Evolutionary conservation across 371 early-diverging fungal genomes (phyloP).

Genomic region (Mortierella sp.): DNA sequence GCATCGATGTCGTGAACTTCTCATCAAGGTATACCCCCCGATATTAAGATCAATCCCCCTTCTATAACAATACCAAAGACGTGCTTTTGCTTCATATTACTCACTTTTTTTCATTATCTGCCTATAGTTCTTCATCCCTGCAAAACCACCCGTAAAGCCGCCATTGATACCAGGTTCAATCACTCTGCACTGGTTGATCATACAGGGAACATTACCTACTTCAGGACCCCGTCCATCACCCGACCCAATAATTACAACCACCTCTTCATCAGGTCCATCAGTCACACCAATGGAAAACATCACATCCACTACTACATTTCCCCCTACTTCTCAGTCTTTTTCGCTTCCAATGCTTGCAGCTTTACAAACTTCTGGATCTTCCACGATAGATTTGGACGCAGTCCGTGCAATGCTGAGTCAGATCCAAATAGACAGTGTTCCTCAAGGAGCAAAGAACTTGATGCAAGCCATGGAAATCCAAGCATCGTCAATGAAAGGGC

Average conservation of each 20-base stretch:
- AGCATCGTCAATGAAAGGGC: conserved; percentile 8
- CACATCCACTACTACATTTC: not conserved
- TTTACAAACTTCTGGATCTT: not conserved
- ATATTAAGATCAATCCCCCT: not conserved
- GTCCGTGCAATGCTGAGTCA: conserved; percentile 41
- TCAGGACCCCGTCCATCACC: not conserved
- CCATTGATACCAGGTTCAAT: conserved; percentile 1
- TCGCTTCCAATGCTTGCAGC: not conserved
- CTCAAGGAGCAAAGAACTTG: conserved; percentile 40
- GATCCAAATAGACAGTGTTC: conserved; percentile 27
- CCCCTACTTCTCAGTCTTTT: not conserved
- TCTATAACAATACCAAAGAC: not conserved
- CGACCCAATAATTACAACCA: not conserved
- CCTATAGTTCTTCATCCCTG: conserved; percentile 49
- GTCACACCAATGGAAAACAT: not conserved
- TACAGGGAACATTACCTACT: conserved; percentile 23
- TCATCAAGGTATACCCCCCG: conserved; percentile 36
- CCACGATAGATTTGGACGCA: conserved; percentile 36
- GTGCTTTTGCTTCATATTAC: not conserved
- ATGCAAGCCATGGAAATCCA: conserved; percentile 41
- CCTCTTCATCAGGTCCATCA: not conserved
- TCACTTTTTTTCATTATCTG: conserved; percentile 3
- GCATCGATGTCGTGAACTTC: conserved; percentile 4
- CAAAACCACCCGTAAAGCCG: conserved; percentile 18
- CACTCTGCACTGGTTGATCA: conserved; percentile 33